phyloP scores from a whole-genome alignment of 768 basidiomycete species.

The Boletellus ananiceps region DNA sequence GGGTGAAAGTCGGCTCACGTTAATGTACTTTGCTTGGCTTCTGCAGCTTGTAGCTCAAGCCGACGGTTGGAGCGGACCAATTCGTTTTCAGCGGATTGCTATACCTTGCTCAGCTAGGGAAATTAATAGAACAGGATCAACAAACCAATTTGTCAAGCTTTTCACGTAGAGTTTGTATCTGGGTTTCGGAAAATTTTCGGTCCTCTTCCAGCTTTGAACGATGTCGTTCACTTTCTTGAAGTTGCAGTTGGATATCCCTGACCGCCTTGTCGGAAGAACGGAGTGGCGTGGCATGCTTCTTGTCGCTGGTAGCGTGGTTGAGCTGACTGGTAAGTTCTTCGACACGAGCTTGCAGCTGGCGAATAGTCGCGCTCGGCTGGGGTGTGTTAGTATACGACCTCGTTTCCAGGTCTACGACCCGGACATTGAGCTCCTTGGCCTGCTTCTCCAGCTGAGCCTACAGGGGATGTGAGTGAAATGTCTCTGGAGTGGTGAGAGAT shows the following conservation, averaged over 20 bases:
- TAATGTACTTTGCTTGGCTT: constrained; percentile 66
- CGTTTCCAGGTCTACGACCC: constrained; percentile 79
- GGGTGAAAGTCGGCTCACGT: constrained; percentile 41
- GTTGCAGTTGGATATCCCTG: constrained; percentile 50
- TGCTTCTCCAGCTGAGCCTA: constrained; percentile 84
- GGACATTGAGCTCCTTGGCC: constrained; percentile 78
- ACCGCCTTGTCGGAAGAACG: constrained; percentile 44
- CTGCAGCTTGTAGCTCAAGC: constrained; percentile 70
- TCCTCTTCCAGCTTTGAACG: constrained; percentile 63
- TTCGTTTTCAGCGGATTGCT: constrained; percentile 71
- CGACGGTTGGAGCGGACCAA: constrained; percentile 68
- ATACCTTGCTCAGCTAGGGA: constrained; percentile 7
- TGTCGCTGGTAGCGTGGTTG: constrained; percentile 40
- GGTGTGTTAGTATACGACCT: constrained; percentile 66
- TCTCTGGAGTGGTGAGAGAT: background rate
- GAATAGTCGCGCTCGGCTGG: constrained; percentile 48
- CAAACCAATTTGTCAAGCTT: constrained; percentile 60
- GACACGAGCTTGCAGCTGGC: constrained; percentile 63
- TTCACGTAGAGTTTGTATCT: constrained; percentile 52
- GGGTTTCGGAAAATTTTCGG: constrained; percentile 52
- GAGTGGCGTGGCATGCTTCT: constrained; percentile 28
- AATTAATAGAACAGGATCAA: constrained; percentile 7
- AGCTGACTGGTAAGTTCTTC: constrained; percentile 60
- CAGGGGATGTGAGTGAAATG: background rate
- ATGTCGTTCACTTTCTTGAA: constrained; percentile 60